phyloP scores from a whole-genome alignment of 768 basidiomycete genomes.

The Rossbeevera mucosa region DNA sequence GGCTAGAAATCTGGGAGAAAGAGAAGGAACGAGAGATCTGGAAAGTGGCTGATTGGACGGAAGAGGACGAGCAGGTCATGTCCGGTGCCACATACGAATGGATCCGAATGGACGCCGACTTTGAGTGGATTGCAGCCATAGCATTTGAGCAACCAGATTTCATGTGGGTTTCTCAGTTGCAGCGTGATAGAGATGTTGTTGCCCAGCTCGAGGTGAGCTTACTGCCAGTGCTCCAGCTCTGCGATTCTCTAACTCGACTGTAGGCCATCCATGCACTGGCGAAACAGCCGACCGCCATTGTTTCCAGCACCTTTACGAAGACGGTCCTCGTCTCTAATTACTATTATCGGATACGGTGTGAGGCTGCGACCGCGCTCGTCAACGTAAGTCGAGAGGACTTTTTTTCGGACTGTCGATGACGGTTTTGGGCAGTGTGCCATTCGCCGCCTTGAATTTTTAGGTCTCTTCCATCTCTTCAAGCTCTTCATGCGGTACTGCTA shows the following conservation, averaged over 20 bases:
- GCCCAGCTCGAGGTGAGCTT: slow-evolving; percentile 87
- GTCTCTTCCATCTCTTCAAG: slow-evolving; percentile 94
- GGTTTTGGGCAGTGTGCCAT: slow-evolving; percentile 65
- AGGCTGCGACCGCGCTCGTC: slow-evolving; percentile 83
- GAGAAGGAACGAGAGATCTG: slow-evolving; percentile 88
- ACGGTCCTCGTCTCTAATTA: slow-evolving; percentile 94
- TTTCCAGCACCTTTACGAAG: slow-evolving; percentile 88
- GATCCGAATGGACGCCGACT: slow-evolving; percentile 98
- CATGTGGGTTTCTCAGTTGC: slow-evolving; percentile 97
- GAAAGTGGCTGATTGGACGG: slow-evolving; percentile 98
- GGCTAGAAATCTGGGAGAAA: slow-evolving; percentile 93
- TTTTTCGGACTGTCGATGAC: slow-evolving; percentile 11
- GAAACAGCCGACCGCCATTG: slow-evolving; percentile 76
- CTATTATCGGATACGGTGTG: slow-evolving; percentile 92
- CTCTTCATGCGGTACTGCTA: slow-evolving; percentile 89
- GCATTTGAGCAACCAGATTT: slow-evolving; percentile 95
- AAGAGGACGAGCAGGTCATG: slow-evolving; percentile 92
- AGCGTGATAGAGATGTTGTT: slow-evolving; percentile 92
- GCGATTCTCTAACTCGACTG: slow-evolving; percentile 9
- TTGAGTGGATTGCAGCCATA: slow-evolving; percentile 95
- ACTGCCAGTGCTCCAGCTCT: background rate
- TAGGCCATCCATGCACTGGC: slow-evolving; percentile 90
- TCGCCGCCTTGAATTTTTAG: slow-evolving; percentile 77
- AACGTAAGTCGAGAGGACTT: slow-evolving; percentile 46
- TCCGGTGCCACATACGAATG: slow-evolving; percentile 97